A percentile compares a stretch with the other conserved stretches of the same genome.
Evolutionary conservation across 371 early-diverging fungal species (phyloP).

Genomic region (Catenaria anguillulae): DNA sequence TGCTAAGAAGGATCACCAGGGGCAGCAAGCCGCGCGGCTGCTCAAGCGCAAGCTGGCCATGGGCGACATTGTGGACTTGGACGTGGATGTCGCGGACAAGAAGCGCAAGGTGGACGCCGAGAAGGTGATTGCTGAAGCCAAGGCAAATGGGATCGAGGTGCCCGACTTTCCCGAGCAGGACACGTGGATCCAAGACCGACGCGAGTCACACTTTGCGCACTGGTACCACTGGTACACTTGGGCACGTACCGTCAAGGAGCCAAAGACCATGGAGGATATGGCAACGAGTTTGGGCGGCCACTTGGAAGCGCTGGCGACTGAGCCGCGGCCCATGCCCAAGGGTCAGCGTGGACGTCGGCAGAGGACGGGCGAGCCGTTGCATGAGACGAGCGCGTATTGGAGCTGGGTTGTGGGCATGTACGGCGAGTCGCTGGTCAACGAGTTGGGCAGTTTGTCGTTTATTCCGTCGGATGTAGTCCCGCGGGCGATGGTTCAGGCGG

Average conservation of each 20-base stretch:
- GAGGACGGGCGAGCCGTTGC: not conserved
- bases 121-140: not conserved
- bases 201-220: not conserved
- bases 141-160: not conserved
- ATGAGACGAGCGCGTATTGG: not conserved
- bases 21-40: no score
- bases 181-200: not conserved
- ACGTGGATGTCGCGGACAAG: not conserved
- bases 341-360: not conserved
- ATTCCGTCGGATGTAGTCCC: not conserved
- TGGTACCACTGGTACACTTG: not conserved
- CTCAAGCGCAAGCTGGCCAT: no score
- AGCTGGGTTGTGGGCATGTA: not conserved
- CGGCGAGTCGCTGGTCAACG: not conserved
- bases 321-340: not conserved
- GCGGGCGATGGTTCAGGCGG: not conserved
- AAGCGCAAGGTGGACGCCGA: not conserved
- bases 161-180: not conserved
- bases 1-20: not conserved
- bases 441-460: not conserved
- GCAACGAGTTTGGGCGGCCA: no score
- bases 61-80: no score
- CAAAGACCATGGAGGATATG: no score
- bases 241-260: no score
- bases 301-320: not conserved